These are phyloP conservation scores for Sporothrix brasiliensis DNA, from an alignment of 2,329 filamentous ascomycete genomes.

Conservation along the genomic window DNA sequence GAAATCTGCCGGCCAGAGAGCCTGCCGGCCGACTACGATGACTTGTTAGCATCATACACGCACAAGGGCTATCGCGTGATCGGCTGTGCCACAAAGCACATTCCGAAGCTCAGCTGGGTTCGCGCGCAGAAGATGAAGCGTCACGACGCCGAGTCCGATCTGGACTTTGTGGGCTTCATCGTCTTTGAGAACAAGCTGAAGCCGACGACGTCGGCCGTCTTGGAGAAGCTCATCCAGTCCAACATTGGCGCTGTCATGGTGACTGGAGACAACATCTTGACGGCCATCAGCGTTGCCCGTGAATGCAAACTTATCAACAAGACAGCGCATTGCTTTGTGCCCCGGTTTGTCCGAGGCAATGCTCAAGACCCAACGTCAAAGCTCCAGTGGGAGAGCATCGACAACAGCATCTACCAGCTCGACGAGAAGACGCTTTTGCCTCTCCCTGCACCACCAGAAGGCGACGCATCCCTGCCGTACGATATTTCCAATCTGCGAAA, in stretches of 20 bases:
- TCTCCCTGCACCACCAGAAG: slow-evolving; percentile 60
- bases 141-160: slow-evolving; percentile 75
- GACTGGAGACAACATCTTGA: slow-evolving; percentile 96
- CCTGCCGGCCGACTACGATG: slow-evolving; percentile 87
- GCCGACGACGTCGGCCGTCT: slow-evolving; percentile 75
- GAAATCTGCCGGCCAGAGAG: slow-evolving; percentile 85
- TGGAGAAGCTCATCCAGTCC: slow-evolving; percentile 79
- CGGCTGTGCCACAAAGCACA: slow-evolving; percentile 86
- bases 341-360: slow-evolving; percentile 80
- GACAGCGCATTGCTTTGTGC: slow-evolving; percentile 87
- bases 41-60: slow-evolving; percentile 85
- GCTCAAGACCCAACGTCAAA: slow-evolving; percentile 71
- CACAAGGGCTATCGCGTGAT: slow-evolving; percentile 97
- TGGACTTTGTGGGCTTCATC: slow-evolving; percentile 94
- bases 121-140: slow-evolving; percentile 94
- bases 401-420: slow-evolving; percentile 75
- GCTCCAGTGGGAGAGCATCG: slow-evolving; percentile 92
- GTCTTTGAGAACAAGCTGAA: slow-evolving; percentile 99
- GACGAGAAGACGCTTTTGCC: slow-evolving; percentile 73
- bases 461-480: slow-evolving; percentile 82
- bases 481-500: slow-evolving; percentile 79
- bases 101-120: slow-evolving; percentile 87
- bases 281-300: slow-evolving; percentile 90
- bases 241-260: slow-evolving; percentile 93
- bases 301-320: slow-evolving; percentile 83